Evolutionary conservation across 495 filamentous ascomycete species (phyloP).

Genomic region (Lentithecium fluviatile): DNA sequence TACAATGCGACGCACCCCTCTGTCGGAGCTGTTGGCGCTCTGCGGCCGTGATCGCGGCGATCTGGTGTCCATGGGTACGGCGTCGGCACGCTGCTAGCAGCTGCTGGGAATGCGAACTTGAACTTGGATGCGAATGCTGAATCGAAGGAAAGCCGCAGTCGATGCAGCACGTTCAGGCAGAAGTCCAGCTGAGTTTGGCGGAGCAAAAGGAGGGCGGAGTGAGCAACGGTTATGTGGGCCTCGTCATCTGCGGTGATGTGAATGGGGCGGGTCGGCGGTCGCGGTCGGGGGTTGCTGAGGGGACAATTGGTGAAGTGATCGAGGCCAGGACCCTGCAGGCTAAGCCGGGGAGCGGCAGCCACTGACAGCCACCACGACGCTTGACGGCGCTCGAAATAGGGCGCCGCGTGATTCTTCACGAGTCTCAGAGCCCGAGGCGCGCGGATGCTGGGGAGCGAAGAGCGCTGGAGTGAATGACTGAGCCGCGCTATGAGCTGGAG

Average conservation of each 20-base stretch:
- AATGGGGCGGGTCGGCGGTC: neutral
- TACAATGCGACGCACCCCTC: slow-evolving; percentile 19
- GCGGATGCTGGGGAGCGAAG: too few species aligned
- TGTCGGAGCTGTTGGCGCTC: slow-evolving; percentile 28
- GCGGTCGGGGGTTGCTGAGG: neutral
- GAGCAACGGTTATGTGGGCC: neutral
- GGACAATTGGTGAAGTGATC: too few species aligned
- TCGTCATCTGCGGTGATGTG: neutral
- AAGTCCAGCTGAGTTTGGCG: neutral
- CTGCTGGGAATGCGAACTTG: neutral
- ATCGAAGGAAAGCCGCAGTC: slow-evolving; percentile 10
- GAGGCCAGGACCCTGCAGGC: too few species aligned
- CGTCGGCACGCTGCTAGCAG: neutral
- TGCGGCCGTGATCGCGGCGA: slow-evolving; percentile 9
- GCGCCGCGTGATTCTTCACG: too few species aligned
- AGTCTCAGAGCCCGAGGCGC: too few species aligned
- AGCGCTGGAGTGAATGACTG: too few species aligned
- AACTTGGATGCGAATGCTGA: slow-evolving; percentile 1
- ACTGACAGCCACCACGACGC: too few species aligned
- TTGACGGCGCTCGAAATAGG: too few species aligned
- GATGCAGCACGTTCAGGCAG: slow-evolving; percentile 9
- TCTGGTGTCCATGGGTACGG: slow-evolving; percentile 27
- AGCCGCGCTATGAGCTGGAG: too few species aligned
- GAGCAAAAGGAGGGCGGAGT: slow-evolving; percentile 3
- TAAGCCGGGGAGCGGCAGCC: too few species aligned